phyloP scores from a whole-genome alignment of 805 yeast species.

The Saccharomycopsis amapae region DNA sequence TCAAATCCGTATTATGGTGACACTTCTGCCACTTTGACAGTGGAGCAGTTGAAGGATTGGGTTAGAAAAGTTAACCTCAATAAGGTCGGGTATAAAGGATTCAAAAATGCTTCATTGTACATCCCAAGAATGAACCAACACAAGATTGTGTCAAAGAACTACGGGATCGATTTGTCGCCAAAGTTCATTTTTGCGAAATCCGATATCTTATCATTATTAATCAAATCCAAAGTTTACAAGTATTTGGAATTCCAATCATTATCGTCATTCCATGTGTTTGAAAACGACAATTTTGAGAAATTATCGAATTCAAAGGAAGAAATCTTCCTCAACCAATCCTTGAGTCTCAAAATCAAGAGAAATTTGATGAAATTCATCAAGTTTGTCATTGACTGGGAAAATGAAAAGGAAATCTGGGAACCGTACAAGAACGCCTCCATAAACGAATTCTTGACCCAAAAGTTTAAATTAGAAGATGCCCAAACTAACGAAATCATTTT shows the following conservation, averaged over 20 bases:
- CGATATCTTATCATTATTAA: slow-evolving; percentile 71
- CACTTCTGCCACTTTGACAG: slow-evolving; percentile 73
- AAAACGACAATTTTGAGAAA: slow-evolving; percentile 83
- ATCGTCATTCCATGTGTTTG: slow-evolving; percentile 87
- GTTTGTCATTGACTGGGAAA: slow-evolving; percentile 70
- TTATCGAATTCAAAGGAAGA: slow-evolving; percentile 85
- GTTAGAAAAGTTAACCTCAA: slow-evolving; percentile 56
- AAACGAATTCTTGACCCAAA: slow-evolving; percentile 47
- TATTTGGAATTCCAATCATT: slow-evolving; percentile 89
- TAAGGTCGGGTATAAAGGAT: slow-evolving; percentile 31
- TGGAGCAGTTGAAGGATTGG: slow-evolving; percentile 84
- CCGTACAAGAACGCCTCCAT: slow-evolving; percentile 52
- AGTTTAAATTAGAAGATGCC: slow-evolving; percentile 63
- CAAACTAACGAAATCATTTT: slow-evolving; percentile 80
- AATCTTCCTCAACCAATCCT: slow-evolving; percentile 80
- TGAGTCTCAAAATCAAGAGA: slow-evolving; percentile 71
- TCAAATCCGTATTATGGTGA: slow-evolving; percentile 84
- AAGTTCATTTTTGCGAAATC: slow-evolving; percentile 83
- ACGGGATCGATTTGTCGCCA: slow-evolving; percentile 79
- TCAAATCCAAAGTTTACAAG: slow-evolving; percentile 81
- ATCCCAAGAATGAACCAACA: slow-evolving; percentile 54
- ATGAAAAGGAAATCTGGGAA: slow-evolving; percentile 48
- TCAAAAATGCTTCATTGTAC: slow-evolving; percentile 69
- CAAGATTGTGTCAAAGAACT: slow-evolving; percentile 50
- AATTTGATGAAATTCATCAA: slow-evolving; percentile 86